phyloP scores from a whole-genome alignment of 2,329 filamentous ascomycete species.

The Torrubiellomyces zombiae region DNA sequence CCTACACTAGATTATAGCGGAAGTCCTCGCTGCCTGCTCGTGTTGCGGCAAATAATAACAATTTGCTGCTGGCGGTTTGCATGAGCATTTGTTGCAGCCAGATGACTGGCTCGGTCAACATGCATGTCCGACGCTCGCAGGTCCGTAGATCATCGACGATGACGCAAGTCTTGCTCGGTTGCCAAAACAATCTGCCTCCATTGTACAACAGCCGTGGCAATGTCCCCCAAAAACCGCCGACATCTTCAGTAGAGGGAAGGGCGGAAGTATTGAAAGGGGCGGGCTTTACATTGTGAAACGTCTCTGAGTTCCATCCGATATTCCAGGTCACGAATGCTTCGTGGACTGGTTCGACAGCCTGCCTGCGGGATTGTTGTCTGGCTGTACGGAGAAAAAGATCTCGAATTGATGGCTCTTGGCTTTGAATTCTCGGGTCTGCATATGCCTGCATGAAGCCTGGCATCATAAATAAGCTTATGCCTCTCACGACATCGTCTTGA shows the following conservation, averaged over 20 bases:
- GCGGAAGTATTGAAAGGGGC: too few species aligned
- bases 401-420: neutral
- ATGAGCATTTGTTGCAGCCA: constrained; percentile 6
- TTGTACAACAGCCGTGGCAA: constrained; percentile 8
- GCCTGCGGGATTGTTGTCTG: constrained; percentile 5
- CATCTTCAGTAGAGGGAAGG: neutral
- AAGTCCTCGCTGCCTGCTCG: neutral
- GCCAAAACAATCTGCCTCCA: constrained; percentile 12
- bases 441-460: constrained; percentile 6
- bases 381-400: constrained; percentile 6
- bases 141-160: constrained; percentile 11
- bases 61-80: constrained; percentile 6
- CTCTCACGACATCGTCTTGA: constrained; percentile 7
- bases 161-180: constrained; percentile 6
- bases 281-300: too few species aligned
- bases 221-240: constrained; percentile 2
- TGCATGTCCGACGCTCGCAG: constrained; percentile 7
- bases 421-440: too few species aligned
- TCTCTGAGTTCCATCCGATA: constrained; percentile 4
- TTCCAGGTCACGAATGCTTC: constrained; percentile 6
- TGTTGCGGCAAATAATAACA: neutral
- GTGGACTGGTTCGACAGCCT: constrained; percentile 2
- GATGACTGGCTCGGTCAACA: constrained; percentile 5
- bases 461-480: constrained; percentile 11
- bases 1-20: constrained; percentile 4